A percentile compares a stretch with the other conserved stretches of the same genome.
These are phyloP conservation scores for Nitzschia sp. DNA, from an alignment of 108 stramenopile genomes.

Conservation along the genomic window DNA sequence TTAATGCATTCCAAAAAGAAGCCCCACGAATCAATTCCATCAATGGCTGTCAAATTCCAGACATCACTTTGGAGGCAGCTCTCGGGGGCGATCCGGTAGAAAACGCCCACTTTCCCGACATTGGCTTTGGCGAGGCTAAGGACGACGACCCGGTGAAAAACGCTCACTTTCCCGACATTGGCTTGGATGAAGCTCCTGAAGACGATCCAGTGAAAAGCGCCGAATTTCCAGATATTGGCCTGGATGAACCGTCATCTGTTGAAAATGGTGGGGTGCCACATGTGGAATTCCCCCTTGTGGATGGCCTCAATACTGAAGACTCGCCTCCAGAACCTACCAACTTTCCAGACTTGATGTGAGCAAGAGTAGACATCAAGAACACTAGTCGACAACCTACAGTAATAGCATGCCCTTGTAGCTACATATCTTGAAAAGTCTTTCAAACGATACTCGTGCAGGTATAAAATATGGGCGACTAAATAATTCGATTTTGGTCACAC, in stretches of 20 bases:
- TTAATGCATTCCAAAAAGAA: background rate
- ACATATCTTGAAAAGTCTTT: too few species aligned
- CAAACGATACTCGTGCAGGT: too few species aligned
- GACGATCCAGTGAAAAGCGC: background rate
- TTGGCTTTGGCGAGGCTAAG: background rate
- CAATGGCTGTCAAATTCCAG: too few species aligned
- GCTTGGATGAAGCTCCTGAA: background rate
- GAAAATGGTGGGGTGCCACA: background rate
- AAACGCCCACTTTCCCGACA: background rate
- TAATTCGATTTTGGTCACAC: too few species aligned
- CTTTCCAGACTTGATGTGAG: background rate
- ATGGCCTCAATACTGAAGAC: too few species aligned
- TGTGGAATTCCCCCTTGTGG: background rate
- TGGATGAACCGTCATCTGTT: background rate
- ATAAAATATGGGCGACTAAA: too few species aligned
- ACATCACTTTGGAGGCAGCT: too few species aligned
- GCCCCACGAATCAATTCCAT: too few species aligned
- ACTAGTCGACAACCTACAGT: too few species aligned
- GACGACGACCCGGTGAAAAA: background rate
- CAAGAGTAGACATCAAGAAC: too few species aligned
- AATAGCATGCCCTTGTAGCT: too few species aligned
- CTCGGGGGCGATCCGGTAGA: background rate
- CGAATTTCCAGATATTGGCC: background rate
- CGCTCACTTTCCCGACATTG: background rate
- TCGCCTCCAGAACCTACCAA: too few species aligned